Percentiles rank a stretch among this genome's conserved stretches.
These are phyloP conservation scores for Neurospora terricola DNA, from an alignment of 495 filamentous ascomycete species.

Conservation along the genomic window DNA sequence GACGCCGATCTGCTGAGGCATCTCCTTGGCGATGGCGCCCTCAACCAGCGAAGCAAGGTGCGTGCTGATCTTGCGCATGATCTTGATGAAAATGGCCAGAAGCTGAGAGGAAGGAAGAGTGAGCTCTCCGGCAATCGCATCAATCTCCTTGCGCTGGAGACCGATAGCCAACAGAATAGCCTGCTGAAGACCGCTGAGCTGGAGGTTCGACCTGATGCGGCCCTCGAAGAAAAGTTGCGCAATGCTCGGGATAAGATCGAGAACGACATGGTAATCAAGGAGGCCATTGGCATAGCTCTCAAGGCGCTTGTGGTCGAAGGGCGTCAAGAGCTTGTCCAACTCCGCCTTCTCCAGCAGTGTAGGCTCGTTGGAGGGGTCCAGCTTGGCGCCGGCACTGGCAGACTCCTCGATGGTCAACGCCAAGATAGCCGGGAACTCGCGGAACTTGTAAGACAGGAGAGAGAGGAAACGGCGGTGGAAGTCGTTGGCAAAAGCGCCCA, in stretches of 20 bases:
- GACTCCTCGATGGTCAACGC: slow-evolving; percentile 86
- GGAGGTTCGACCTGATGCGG: slow-evolving; percentile 53
- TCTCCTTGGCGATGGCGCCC: slow-evolving; percentile 56
- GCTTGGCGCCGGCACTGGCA: slow-evolving; percentile 61
- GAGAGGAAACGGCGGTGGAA: slow-evolving; percentile 86
- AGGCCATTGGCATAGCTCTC: slow-evolving; percentile 95
- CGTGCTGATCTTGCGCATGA: slow-evolving; percentile 73
- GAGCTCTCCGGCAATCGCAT: slow-evolving; percentile 72
- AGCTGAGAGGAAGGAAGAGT: slow-evolving; percentile 65
- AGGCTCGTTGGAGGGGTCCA: slow-evolving; percentile 38
- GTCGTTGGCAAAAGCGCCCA: slow-evolving; percentile 81
- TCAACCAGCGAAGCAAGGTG: slow-evolving; percentile 68
- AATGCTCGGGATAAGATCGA: slow-evolving; percentile 81
- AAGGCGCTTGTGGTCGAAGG: slow-evolving; percentile 88
- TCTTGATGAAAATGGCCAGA: slow-evolving; percentile 93
- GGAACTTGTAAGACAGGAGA: slow-evolving; percentile 86
- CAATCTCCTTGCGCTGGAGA: slow-evolving; percentile 76
- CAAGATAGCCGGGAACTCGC: slow-evolving; percentile 67
- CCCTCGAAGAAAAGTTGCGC: slow-evolving; percentile 75
- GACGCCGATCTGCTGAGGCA: slow-evolving; percentile 54
- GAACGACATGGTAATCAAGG: slow-evolving; percentile 93
- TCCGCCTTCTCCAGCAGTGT: slow-evolving; percentile 54
- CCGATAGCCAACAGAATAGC: slow-evolving; percentile 84
- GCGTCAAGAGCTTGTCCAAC: slow-evolving; percentile 67
- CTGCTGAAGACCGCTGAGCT: slow-evolving; percentile 66